Evolutionary conservation across 2,329 filamentous ascomycete species (phyloP).

Genomic region (Davidsoniella neocaledoniae): DNA sequence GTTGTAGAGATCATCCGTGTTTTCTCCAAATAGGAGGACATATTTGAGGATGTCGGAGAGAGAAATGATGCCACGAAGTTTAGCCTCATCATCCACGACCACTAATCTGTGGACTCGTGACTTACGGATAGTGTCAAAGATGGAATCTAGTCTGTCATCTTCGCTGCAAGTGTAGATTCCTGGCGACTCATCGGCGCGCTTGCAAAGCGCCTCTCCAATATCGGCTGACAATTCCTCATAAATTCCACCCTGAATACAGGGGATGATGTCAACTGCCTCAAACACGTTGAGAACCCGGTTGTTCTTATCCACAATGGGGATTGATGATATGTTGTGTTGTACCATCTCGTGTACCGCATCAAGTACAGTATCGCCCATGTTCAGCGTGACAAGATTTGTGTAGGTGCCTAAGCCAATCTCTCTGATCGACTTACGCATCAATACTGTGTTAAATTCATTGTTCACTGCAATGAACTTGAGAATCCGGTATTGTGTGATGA

Average conservation of each 20-base stretch:
- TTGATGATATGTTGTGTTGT: conserved; percentile 79
- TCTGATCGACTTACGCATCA: conserved; percentile 70
- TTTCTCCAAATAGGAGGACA: conserved; percentile 66
- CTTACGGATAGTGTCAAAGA: conserved; percentile 92
- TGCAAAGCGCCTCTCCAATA: conserved; percentile 78
- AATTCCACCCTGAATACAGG: conserved; percentile 79
- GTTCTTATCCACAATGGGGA: conserved; percentile 75
- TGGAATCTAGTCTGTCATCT: conserved; percentile 81
- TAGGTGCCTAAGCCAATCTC: conserved; percentile 82
- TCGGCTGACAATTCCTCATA: conserved; percentile 81
- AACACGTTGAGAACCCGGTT: conserved; percentile 81
- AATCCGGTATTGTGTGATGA: conserved; percentile 95
- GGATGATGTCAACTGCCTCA: conserved; percentile 92
- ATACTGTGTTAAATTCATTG: conserved; percentile 64
- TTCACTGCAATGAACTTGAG: conserved; percentile 98
- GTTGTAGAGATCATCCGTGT: conserved; percentile 23
- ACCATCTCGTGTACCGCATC: conserved; percentile 92
- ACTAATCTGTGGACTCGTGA: conserved; percentile 86
- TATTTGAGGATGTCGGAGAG: conserved; percentile 95
- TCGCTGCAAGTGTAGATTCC: conserved; percentile 94
- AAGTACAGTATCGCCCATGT: conserved; percentile 81
- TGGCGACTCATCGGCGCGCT: conserved; percentile 75
- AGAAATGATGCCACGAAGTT: conserved; percentile 76
- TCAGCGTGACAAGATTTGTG: conserved; percentile 59
- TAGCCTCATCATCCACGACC: conserved; percentile 78